Evolutionary conservation across 2,329 filamentous ascomycete genomes (phyloP).

Genomic region (Aspergillus ibericus): DNA sequence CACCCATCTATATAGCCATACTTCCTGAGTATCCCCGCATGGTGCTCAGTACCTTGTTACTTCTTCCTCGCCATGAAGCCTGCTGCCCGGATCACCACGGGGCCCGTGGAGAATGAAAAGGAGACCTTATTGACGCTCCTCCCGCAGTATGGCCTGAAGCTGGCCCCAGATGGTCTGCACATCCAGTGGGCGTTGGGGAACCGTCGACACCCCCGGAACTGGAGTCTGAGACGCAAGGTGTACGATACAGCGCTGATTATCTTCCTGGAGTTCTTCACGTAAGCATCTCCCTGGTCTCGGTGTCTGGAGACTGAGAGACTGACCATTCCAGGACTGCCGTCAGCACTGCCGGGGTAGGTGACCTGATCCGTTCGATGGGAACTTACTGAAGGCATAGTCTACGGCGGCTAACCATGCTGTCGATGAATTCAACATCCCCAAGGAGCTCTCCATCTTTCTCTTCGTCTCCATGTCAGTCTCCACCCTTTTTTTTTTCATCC

Average conservation of each 20-base stretch:
- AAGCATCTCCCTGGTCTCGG: slow-evolving; percentile 4
- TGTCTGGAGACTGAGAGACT: background rate
- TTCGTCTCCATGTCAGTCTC: slow-evolving; percentile 25
- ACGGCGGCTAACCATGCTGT: slow-evolving; percentile 29
- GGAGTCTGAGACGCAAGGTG: slow-evolving; percentile 27
- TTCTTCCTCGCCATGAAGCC: background rate
- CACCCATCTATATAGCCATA: background rate
- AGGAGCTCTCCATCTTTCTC: slow-evolving; percentile 31
- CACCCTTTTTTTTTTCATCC: background rate
- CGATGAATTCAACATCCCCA: slow-evolving; percentile 26
- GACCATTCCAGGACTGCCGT: slow-evolving; percentile 31
- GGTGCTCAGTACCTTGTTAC: background rate
- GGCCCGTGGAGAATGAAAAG: slow-evolving; percentile 17
- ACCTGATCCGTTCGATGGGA: background rate
- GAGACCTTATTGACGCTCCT: slow-evolving; percentile 21
- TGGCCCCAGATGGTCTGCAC: slow-evolving; percentile 31
- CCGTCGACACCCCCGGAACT: slow-evolving; percentile 34
- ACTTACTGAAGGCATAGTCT: slow-evolving; percentile 23
- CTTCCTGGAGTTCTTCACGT: slow-evolving; percentile 37
- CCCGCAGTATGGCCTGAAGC: slow-evolving; percentile 26
- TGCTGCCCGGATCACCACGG: slow-evolving; percentile 6
- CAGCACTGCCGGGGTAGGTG: slow-evolving; percentile 37
- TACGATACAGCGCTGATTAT: slow-evolving; percentile 31
- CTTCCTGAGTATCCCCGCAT: background rate
- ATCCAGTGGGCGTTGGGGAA: slow-evolving; percentile 34